Percentiles rank a stretch among this genome's conserved stretches.
phyloP scores from a whole-genome alignment of 164 flowering plant genomes.

The Vitis cinerea region DNA sequence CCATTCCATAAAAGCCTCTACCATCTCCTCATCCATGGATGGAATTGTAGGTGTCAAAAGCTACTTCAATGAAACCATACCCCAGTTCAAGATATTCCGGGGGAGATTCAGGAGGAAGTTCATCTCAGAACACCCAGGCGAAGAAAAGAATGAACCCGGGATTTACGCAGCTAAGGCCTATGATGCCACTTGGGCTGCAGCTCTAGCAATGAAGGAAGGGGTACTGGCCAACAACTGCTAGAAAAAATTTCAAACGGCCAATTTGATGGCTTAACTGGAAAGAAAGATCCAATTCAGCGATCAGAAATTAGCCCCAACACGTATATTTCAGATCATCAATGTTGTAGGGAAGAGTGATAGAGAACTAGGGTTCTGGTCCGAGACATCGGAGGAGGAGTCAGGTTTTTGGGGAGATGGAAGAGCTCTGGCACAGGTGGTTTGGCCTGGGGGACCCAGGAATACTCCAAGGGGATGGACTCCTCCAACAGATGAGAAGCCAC shows the following conservation, averaged over 20 bases:
- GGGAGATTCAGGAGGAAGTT: conserved; percentile 17
- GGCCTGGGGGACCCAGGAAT: conserved; percentile 33
- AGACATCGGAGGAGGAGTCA: not conserved
- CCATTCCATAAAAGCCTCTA: conserved; percentile 18
- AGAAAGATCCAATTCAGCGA: conserved; percentile 12
- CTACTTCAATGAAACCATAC: conserved; percentile 10
- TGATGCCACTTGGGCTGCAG: conserved; percentile 26
- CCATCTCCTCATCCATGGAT: conserved; percentile 29
- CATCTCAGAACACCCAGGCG: conserved; percentile 21
- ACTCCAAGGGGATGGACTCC: conserved; percentile 33
- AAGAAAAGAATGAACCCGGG: conserved; percentile 20
- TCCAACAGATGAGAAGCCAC: conserved; percentile 4
- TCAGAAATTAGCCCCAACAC: conserved; percentile 13
- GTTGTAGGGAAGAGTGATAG: conserved; percentile 26
- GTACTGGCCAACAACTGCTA: not conserved
- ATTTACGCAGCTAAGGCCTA: conserved; percentile 30
- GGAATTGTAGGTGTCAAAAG: conserved; percentile 32
- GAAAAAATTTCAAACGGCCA: not conserved
- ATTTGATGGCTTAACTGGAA: conserved; percentile 20
- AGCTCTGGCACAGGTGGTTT: conserved; percentile 18
- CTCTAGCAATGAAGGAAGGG: conserved; percentile 13
- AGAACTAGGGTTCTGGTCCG: conserved; percentile 38
- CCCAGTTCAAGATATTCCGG: conserved; percentile 10
- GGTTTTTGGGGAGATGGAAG: conserved; percentile 26
- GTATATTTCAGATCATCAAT: conserved; percentile 27